These are phyloP conservation scores for Gossypium aridum DNA, from an alignment of 441 rosid genomes.

Conservation along the genomic window DNA sequence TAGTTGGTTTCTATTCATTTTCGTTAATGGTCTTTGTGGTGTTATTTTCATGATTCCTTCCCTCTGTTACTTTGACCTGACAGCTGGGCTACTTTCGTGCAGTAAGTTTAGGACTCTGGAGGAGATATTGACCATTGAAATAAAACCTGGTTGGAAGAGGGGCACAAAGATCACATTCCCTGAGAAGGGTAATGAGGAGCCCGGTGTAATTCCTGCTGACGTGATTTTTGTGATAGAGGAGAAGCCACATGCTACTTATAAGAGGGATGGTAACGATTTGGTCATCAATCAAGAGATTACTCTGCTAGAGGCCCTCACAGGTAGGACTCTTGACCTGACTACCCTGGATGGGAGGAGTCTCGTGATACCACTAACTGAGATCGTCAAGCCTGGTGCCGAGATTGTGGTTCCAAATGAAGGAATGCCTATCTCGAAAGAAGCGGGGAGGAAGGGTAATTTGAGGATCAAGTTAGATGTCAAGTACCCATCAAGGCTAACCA, in stretches of 20 bases:
- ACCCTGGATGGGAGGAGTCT: conserved; percentile 73
- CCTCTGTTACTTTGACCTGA: conserved; percentile 6
- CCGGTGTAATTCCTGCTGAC: conserved; percentile 73
- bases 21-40: conserved; percentile 8
- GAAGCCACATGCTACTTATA: conserved; percentile 71
- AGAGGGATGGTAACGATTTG: conserved; percentile 81
- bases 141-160: conserved; percentile 95
- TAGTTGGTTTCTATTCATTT: conserved; percentile 2
- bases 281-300: conserved; percentile 61
- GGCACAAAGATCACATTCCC: conserved; percentile 90
- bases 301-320: conserved; percentile 80
- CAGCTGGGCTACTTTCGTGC: conserved; percentile 23
- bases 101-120: conserved; percentile 49
- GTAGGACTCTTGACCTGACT: conserved; percentile 52
- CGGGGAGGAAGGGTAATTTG: conserved; percentile 74
- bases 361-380: conserved; percentile 57
- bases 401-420: conserved; percentile 76
- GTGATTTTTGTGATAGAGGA: conserved; percentile 71
- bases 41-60: neutral
- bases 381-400: conserved; percentile 71
- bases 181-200: conserved; percentile 81
- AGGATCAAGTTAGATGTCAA: conserved; percentile 65
- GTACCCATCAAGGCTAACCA: conserved; percentile 67
- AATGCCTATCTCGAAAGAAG: conserved; percentile 83
- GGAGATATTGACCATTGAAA: conserved; percentile 76